phyloP scores from a whole-genome alignment of 1,139 yeast species.

The Sugiyamaella novakii region DNA sequence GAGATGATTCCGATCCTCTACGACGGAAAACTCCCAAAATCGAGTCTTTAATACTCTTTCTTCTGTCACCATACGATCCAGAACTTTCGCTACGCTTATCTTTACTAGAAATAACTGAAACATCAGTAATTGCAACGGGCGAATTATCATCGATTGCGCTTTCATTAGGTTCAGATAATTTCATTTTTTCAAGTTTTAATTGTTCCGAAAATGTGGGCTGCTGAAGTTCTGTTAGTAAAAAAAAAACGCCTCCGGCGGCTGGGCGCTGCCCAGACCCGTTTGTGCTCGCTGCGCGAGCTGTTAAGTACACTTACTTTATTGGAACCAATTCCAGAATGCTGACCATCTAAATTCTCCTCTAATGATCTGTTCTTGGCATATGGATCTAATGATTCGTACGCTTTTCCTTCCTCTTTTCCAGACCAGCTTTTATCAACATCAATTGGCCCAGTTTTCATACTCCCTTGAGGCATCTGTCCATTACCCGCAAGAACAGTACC shows the following conservation, averaged over 20 bases:
- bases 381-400: constrained; percentile 9
- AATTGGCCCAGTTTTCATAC: constrained; percentile 17
- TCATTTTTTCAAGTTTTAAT: constrained; percentile 6
- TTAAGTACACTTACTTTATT: too few relatives aligned
- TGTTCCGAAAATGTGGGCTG: constrained; percentile 9
- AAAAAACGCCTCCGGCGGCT: too few relatives aligned
- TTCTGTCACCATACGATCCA: constrained; percentile 9
- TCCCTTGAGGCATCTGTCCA: neutral
- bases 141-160: constrained; percentile 8
- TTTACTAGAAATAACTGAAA: constrained; percentile 11
- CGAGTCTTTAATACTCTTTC: constrained; percentile 18
- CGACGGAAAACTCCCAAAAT: constrained; percentile 19
- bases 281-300: neutral
- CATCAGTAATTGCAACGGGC: constrained; percentile 7
- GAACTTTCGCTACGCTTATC: constrained; percentile 16
- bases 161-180: constrained; percentile 1
- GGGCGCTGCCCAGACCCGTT: too few relatives aligned
- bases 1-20: constrained; percentile 8
- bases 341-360: too few relatives aligned
- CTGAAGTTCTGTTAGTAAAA: neutral
- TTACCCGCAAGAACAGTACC: neutral
- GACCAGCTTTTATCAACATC: constrained; percentile 18
- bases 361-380: neutral
- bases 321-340: too few relatives aligned
- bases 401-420: neutral